Percentiles rank a stretch among this genome's conserved stretches.
Conservation (phyloP, 345 rosid species). For the Orychophragmus violaceus region DNA sequence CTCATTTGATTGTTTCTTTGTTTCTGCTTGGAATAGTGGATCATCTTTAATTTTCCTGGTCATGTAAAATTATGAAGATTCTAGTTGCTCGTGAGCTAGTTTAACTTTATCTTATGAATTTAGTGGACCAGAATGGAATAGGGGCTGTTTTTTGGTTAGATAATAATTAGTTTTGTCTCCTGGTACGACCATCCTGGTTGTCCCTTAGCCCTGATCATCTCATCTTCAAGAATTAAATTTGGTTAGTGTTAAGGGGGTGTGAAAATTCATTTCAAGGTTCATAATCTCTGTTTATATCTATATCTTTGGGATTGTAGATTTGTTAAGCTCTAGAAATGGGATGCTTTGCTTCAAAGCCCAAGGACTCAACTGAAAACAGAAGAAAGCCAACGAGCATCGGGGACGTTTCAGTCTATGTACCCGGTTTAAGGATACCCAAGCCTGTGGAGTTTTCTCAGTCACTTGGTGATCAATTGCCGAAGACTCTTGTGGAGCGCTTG, state of each 20-base stretch:
- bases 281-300: slow-evolving; percentile 1
- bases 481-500: slow-evolving; percentile 66
- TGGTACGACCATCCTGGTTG: slow-evolving; percentile 16
- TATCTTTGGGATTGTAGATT: slow-evolving; percentile 27
- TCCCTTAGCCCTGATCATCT: slow-evolving; percentile 26
- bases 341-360: slow-evolving; percentile 76
- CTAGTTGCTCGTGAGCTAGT: slow-evolving; percentile 56
- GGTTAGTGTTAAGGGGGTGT: not conserved
- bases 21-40: slow-evolving; percentile 12
- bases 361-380: slow-evolving; percentile 73
- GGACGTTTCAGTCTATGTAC: slow-evolving; percentile 85
- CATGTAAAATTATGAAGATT: slow-evolving; percentile 17
- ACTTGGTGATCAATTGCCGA: slow-evolving; percentile 65
- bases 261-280: not conserved
- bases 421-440: slow-evolving; percentile 92
- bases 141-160: slow-evolving; percentile 50
- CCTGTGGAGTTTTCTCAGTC: slow-evolving; percentile 73
- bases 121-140: slow-evolving; percentile 27
- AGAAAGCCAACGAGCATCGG: slow-evolving; percentile 85
- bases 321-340: slow-evolving; percentile 53
- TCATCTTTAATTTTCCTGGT: slow-evolving; percentile 24
- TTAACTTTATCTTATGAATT: slow-evolving; percentile 30
- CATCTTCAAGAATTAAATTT: not conserved
- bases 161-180: slow-evolving; percentile 33
- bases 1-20: slow-evolving; percentile 12